Evolutionary conservation across 2,329 filamentous ascomycete species (phyloP), one percentile per base, ranked within the genome.

Genomic region (Huntiella savannae): DNA sequence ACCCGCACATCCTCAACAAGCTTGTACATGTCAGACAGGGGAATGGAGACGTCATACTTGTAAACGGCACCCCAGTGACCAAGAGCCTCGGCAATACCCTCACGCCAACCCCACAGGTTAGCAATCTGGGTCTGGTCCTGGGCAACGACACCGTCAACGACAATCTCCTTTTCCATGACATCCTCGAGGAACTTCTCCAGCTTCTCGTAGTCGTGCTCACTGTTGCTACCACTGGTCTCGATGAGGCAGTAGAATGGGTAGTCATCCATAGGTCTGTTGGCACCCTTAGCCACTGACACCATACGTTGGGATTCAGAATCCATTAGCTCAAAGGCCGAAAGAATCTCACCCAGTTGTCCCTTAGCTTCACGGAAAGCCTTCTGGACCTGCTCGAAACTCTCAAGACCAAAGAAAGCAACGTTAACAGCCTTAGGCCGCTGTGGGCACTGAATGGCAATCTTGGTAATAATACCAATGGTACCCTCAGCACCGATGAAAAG

Each of bases 261-360:
- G 34, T 86, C 76, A 54, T 94, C 86, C 2, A 98, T 69, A 0
- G 91, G 91, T 48, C 77, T 70, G 57, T 81, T 83, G 57, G 80
- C 82, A 19, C 78, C 77, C 8, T 81, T 85, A 33, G 86, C 81
- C 46, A 70, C 65, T 47, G 76, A 70, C 35, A 93, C 84, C 35
- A 94, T 66, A 51, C 76, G 68, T 63, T 96, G 91, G 52, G 77
- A 88, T 52, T 76, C 70, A 13, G 74, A 76, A 55, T 98, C 91
- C 88, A 98, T 98, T 52, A 98, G 70, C 66, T 98, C 91, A 59
- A 98, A 98, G 0, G 91, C 91, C 2, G 88, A 96, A 4, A 98
- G 71, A 55, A 98, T 96, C 64, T 98, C 91, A 1, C 82, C 85
- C 1, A 98, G 75, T 59, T 94, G 83, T 35, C 70, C 69, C 68